Conservation (phyloP, 1,139 yeast species). For the Pichia sp. region DNA sequence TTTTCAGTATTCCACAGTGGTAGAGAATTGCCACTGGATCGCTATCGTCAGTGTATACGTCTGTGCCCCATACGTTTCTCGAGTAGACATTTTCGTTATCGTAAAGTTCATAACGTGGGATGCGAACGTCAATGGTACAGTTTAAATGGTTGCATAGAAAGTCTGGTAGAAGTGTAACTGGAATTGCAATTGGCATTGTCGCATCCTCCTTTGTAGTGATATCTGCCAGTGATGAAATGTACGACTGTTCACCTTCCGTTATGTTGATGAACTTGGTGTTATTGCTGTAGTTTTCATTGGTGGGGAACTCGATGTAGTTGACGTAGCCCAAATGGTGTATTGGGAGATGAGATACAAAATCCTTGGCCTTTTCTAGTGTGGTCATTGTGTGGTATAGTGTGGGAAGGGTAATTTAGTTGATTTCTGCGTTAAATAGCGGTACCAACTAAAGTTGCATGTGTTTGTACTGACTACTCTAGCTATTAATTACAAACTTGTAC, state of each 20-base stretch:
- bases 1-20: slow-evolving; percentile 59
- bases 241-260: no score
- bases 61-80: slow-evolving; percentile 86
- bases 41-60: slow-evolving; percentile 87
- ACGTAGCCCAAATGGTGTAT: slow-evolving; percentile 55
- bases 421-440: no score
- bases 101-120: slow-evolving; percentile 40
- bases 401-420: no score
- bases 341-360: no score
- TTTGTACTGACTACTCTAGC: no score
- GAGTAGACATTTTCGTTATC: slow-evolving; percentile 35
- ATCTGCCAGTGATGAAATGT: no score
- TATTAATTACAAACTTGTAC: no score
- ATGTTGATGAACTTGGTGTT: not conserved
- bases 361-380: no score
- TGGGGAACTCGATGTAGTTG: slow-evolving; percentile 36
- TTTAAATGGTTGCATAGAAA: slow-evolving; percentile 47
- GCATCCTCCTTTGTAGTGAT: no score
- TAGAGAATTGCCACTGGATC: slow-evolving; percentile 68
- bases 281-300: slow-evolving; percentile 16
- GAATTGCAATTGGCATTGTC: no score
- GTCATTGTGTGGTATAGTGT: no score
- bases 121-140: slow-evolving; percentile 52
- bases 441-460: no score
- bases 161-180: slow-evolving; percentile 35